Conservation (phyloP, 345 rosid genomes). For the Euphorbia peplus region DNA sequence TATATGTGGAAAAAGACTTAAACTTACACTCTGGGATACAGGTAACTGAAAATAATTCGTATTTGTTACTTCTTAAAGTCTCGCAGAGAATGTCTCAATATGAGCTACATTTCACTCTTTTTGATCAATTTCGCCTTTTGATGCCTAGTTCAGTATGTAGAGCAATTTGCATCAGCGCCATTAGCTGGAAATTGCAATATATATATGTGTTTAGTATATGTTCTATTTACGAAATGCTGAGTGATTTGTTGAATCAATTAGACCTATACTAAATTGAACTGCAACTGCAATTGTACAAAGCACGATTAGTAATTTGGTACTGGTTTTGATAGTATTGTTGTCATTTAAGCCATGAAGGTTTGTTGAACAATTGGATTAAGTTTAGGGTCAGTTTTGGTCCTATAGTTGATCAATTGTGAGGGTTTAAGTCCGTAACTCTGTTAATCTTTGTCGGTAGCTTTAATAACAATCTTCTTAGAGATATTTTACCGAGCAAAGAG, state of each 20-base stretch:
- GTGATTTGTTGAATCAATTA: not conserved
- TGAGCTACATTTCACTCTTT: no score
- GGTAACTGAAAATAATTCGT: conserved; percentile 35
- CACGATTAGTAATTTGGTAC: no score
- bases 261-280: not conserved
- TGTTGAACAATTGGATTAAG: not conserved
- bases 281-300: no score
- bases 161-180: not conserved
- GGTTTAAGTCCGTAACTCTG: not conserved
- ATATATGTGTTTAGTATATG: not conserved
- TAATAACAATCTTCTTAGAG: no score
- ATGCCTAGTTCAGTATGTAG: not conserved
- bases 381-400: not conserved
- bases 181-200: no score
- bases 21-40: conserved; percentile 97
- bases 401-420: not conserved
- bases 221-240: not conserved
- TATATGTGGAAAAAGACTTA: conserved; percentile 69
- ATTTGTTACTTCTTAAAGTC: not conserved
- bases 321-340: no score
- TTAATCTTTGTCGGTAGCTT: no score
- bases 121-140: no score
- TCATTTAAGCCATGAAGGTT: not conserved
- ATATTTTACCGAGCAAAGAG: no score
- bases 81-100: not conserved